Evolutionary conservation across 331 rosid species (phyloP).

Genomic region (Acacia pycnantha): DNA sequence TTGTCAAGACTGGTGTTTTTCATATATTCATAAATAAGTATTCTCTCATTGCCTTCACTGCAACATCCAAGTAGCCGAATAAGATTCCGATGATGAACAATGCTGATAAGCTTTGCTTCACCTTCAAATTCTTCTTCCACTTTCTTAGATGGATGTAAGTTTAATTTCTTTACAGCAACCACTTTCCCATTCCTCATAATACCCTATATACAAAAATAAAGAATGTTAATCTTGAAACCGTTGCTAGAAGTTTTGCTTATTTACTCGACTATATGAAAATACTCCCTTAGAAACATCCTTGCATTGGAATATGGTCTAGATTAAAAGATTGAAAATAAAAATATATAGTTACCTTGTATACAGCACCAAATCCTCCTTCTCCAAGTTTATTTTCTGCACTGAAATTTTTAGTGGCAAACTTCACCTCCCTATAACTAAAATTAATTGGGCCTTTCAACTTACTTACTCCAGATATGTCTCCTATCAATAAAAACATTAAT

Average conservation of each 20-base stretch:
- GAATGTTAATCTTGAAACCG: background rate
- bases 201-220: background rate
- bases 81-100: background rate
- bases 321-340: background rate
- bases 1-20: background rate
- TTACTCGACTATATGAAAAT: too few relatives aligned
- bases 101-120: background rate
- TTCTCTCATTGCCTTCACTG: background rate
- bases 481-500: background rate
- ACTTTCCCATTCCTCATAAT: background rate
- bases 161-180: background rate
- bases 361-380: background rate
- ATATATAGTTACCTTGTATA: background rate
- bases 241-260: too few relatives aligned
- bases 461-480: background rate
- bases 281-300: too few relatives aligned
- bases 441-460: background rate
- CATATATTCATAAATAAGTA: background rate
- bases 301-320: background rate
- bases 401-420: background rate
- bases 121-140: background rate
- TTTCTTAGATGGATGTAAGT: background rate
- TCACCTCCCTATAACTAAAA: background rate
- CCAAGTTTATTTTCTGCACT: background rate
- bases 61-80: background rate